phyloP scores from a whole-genome alignment of 148 eudicot genomes.

The Salicornia ramosissima region DNA sequence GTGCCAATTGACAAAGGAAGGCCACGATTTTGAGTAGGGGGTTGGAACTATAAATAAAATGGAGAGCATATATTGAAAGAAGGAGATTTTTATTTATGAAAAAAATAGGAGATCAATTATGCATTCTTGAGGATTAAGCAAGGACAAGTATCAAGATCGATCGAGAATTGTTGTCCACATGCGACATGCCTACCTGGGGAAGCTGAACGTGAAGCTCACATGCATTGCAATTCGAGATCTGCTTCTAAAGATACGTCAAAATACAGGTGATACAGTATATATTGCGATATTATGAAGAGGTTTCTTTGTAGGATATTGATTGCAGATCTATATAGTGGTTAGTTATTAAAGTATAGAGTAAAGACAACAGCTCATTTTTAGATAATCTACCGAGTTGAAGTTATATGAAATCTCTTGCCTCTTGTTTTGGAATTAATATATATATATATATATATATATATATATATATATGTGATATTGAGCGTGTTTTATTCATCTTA shows the following conservation, averaged over 20 bases:
- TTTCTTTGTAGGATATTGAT: neutral
- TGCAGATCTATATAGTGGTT: neutral
- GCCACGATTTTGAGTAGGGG: too few species aligned
- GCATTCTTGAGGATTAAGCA: neutral
- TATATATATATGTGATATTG: too few species aligned
- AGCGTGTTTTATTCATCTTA: too few species aligned
- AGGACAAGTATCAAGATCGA: neutral
- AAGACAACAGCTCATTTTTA: neutral
- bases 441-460: too few species aligned
- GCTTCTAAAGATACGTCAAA: neutral
- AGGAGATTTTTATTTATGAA: too few species aligned
- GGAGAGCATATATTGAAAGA: too few species aligned
- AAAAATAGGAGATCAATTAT: too few species aligned
- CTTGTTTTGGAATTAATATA: too few species aligned
- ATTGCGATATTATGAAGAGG: neutral
- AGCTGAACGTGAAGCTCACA: neutral
- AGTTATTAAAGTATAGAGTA: neutral
- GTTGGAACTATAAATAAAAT: too few species aligned
- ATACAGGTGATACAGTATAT: too few species aligned
- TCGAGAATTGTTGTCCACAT: slow-evolving; percentile 15
- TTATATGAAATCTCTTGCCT: neutral
- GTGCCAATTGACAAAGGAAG: too few species aligned
- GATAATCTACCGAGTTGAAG: neutral
- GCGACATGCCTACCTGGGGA: neutral
- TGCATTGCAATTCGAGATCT: slow-evolving; percentile 3